These are phyloP conservation scores for Suillus americanus DNA, from an alignment of 768 basidiomycete genomes.

Conservation along the genomic window DNA sequence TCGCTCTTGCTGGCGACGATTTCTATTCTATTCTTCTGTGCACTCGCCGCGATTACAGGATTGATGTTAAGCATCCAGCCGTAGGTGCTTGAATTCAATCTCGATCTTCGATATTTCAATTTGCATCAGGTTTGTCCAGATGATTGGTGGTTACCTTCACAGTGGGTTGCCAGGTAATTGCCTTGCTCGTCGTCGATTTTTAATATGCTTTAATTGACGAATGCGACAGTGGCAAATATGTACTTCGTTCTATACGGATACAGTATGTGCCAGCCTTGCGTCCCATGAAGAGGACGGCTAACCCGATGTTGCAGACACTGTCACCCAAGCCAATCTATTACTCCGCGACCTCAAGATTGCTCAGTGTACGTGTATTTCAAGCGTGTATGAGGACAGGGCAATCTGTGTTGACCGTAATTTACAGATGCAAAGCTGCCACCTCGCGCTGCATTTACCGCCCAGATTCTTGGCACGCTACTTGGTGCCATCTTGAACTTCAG, in stretches of 20 bases:
- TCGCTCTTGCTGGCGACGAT: slow-evolving; percentile 41
- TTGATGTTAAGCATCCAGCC: slow-evolving; percentile 45
- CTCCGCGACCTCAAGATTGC: slow-evolving; percentile 50
- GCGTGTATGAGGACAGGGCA: not conserved
- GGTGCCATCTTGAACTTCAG: slow-evolving; percentile 25
- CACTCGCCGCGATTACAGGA: slow-evolving; percentile 47
- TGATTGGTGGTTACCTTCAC: slow-evolving; percentile 36
- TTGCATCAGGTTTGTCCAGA: slow-evolving; percentile 42
- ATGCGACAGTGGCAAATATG: slow-evolving; percentile 28
- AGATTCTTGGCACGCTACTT: slow-evolving; percentile 65
- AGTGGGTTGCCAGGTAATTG: slow-evolving; percentile 23
- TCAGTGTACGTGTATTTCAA: slow-evolving; percentile 27
- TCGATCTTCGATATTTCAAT: not conserved
- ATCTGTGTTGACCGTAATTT: not conserved
- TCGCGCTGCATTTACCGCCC: slow-evolving; percentile 62
- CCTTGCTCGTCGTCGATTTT: not conserved
- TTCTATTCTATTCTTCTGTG: slow-evolving; percentile 48
- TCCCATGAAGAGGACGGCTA: not conserved
- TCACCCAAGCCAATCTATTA: slow-evolving; percentile 43
- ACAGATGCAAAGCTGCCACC: slow-evolving; percentile 64
- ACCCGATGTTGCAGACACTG: slow-evolving; percentile 35
- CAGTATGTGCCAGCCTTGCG: slow-evolving; percentile 27
- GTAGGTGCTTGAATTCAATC: not conserved
- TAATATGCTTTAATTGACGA: not conserved
- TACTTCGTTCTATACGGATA: slow-evolving; percentile 45